Evolutionary conservation across 2,329 filamentous ascomycete species (phyloP).

Genomic region (Ascochyta lentis): DNA sequence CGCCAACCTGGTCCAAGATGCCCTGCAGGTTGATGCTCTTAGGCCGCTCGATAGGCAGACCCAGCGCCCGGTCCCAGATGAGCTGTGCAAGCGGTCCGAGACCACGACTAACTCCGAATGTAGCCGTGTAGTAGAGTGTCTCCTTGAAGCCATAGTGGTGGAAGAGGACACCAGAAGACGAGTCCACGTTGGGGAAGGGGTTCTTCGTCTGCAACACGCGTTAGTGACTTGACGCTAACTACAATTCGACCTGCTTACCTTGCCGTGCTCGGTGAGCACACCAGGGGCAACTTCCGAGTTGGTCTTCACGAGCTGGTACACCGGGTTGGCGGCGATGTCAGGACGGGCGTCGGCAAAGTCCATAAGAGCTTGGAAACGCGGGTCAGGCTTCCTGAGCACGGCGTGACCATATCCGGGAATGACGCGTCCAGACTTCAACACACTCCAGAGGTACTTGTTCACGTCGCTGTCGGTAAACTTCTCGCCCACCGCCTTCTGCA

Average conservation of each 20-base stretch:
- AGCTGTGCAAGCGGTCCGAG: conserved; percentile 92
- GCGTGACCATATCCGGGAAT: conserved; percentile 96
- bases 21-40: conserved; percentile 97
- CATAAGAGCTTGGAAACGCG: conserved; percentile 95
- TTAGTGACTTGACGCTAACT: not conserved
- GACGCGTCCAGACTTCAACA: conserved; percentile 90
- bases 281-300: conserved; percentile 90
- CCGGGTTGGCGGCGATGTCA: conserved; percentile 83
- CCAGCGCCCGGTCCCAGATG: conserved; percentile 93
- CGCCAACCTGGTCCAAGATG: conserved; percentile 68
- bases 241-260: conserved; percentile 55
- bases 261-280: conserved; percentile 93
- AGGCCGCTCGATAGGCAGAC: conserved; percentile 93
- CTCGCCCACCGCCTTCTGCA: conserved; percentile 85
- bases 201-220: conserved; percentile 74
- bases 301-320: conserved; percentile 92
- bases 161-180: conserved; percentile 91
- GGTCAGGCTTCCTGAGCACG: conserved; percentile 94
- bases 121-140: conserved; percentile 88
- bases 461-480: conserved; percentile 82
- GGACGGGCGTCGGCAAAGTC: conserved; percentile 87
- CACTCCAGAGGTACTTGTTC: conserved; percentile 88
- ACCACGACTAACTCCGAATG: conserved; percentile 72
- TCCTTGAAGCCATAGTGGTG: conserved; percentile 98
- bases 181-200: conserved; percentile 96